A percentile compares a stretch with the other conserved stretches of the same genome.
phyloP scores from a whole-genome alignment of 2,329 filamentous ascomycete species.

The Monilinia aucupariae region DNA sequence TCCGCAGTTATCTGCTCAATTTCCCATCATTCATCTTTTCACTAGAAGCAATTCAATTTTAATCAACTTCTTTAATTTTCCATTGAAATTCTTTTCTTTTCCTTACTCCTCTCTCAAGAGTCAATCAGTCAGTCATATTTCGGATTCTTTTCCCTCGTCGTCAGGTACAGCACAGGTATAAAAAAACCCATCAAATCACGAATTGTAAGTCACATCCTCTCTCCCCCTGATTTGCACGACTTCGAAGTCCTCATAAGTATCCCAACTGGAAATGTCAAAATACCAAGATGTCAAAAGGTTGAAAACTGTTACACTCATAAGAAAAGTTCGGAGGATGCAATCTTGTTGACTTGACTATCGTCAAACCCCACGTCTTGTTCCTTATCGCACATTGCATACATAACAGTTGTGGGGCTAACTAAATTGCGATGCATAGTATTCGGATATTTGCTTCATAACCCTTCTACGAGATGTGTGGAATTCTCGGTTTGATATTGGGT shows the following conservation, averaged over 20 bases:
- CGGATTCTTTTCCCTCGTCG: too few species aligned
- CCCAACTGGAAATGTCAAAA: slow-evolving; percentile 30
- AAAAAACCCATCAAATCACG: neutral
- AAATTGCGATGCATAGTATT: neutral
- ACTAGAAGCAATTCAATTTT: neutral
- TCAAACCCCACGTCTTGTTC: neutral
- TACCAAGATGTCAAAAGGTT: too few species aligned
- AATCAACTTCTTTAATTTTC: neutral
- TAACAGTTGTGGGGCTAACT: slow-evolving; percentile 13
- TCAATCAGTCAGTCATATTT: too few species aligned
- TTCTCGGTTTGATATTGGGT: slow-evolving; percentile 56
- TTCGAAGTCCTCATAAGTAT: slow-evolving; percentile 18
- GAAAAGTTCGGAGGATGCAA: slow-evolving; percentile 25
- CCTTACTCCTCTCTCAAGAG: too few species aligned
- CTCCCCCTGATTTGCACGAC: neutral
- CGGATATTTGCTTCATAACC: neutral
- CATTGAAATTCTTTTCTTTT: neutral
- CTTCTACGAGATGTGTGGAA: slow-evolving; percentile 51
- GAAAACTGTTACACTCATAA: slow-evolving; percentile 34
- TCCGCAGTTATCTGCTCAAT: slow-evolving; percentile 2
- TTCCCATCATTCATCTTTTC: neutral
- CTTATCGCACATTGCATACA: slow-evolving; percentile 1
- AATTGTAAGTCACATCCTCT: neutral
- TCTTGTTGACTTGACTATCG: slow-evolving; percentile 19
- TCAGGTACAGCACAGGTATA: too few species aligned